Percentiles rank a stretch among this genome's conserved stretches.
Evolutionary conservation across 2,329 filamentous ascomycete genomes (phyloP).

Genomic region (Xylariaceae sp.): DNA sequence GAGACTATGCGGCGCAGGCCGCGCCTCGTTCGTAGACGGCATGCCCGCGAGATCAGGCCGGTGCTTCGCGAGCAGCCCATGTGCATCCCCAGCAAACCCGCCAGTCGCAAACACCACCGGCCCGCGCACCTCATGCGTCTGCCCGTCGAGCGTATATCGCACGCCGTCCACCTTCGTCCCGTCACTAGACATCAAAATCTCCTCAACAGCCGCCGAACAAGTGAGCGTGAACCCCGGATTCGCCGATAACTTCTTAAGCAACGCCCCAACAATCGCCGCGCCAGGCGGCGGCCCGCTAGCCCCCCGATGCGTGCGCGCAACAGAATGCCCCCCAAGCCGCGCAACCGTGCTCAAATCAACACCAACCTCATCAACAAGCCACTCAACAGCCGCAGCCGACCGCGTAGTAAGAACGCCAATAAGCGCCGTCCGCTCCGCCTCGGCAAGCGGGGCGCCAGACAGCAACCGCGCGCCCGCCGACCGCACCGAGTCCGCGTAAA

Average conservation of each 20-base stretch:
- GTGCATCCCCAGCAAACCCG: slow-evolving; percentile 59
- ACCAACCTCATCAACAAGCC: slow-evolving; percentile 53
- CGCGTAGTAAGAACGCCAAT: slow-evolving; percentile 45
- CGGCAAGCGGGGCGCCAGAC: slow-evolving; percentile 13
- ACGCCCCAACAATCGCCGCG: slow-evolving; percentile 51
- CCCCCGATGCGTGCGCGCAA: slow-evolving; percentile 55
- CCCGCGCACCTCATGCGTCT: slow-evolving; percentile 41
- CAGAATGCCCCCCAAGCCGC: slow-evolving; percentile 55
- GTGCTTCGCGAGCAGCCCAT: slow-evolving; percentile 52
- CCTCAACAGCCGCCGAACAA: slow-evolving; percentile 51
- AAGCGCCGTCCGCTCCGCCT: slow-evolving; percentile 40
- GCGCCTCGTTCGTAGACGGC: slow-evolving; percentile 60
- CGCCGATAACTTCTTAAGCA: slow-evolving; percentile 49
- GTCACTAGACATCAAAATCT: slow-evolving; percentile 31
- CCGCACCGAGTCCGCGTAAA: slow-evolving; percentile 42
- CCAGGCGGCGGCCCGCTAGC: slow-evolving; percentile 54
- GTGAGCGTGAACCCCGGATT: slow-evolving; percentile 48
- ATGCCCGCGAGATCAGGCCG: slow-evolving; percentile 56
- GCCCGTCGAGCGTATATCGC: slow-evolving; percentile 24
- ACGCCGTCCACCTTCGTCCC: slow-evolving; percentile 32
- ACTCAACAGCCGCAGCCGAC: slow-evolving; percentile 49
- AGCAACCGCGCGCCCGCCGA: slow-evolving; percentile 50
- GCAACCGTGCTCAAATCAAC: slow-evolving; percentile 57
- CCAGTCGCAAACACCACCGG: slow-evolving; percentile 58
- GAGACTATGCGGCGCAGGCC: slow-evolving; percentile 49